Evolutionary conservation across 345 rosid genomes (phyloP).

Genomic region (Euphorbia lathyris): DNA sequence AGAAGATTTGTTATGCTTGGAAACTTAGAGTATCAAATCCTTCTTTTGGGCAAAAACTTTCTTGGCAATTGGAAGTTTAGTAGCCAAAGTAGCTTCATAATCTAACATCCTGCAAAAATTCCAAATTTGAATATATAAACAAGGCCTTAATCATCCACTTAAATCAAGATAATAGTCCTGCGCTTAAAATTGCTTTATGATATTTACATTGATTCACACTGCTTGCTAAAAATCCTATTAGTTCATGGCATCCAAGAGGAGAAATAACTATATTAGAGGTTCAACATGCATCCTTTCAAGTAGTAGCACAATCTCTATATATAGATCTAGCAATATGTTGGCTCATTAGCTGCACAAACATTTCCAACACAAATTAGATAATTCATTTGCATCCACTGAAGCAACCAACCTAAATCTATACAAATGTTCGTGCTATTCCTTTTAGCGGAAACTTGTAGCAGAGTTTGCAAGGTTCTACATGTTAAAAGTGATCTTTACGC

Average conservation of each 20-base stretch:
- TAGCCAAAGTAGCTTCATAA: constrained; percentile 80
- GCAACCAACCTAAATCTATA: no score
- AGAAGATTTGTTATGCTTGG: no score
- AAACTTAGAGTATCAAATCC: constrained; percentile 65
- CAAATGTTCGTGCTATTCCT: no score
- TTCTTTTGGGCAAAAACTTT: constrained; percentile 67
- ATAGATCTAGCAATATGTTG: no score
- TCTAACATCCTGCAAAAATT: constrained; percentile 72
- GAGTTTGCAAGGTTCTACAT: no score
- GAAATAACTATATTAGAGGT: background rate
- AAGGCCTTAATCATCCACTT: background rate
- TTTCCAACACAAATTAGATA: background rate
- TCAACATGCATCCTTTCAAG: background rate
- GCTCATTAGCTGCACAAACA: background rate
- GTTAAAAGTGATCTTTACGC: no score
- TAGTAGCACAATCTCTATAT: background rate
- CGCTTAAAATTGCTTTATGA: background rate
- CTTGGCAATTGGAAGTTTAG: constrained; percentile 84
- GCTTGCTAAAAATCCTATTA: background rate
- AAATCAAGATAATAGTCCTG: constrained; percentile 3
- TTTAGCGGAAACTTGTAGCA: no score
- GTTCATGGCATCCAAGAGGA: background rate
- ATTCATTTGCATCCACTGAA: no score
- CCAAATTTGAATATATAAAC: constrained; percentile 17
- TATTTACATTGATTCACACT: background rate